Evolutionary conservation across 2,329 filamentous ascomycete species (phyloP).

Genomic region (Magnaporthiopsis incrustans): DNA sequence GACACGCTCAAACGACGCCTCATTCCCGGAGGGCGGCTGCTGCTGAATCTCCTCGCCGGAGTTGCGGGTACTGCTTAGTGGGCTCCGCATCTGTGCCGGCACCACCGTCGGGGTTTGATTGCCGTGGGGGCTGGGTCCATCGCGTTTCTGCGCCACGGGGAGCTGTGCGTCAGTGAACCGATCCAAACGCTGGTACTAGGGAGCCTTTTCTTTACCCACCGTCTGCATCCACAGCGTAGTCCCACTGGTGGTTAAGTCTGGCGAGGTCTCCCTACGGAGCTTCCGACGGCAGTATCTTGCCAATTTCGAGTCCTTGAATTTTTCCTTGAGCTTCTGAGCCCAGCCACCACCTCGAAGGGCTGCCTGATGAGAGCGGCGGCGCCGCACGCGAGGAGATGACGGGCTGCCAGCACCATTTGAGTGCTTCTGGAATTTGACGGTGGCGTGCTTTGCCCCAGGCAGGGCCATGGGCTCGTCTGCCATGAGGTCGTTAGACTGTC

Average conservation of each 20-base stretch:
- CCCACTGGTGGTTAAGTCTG: background rate
- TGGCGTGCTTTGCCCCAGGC: background rate
- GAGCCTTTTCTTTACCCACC: constrained; percentile 1
- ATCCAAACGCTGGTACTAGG: constrained; percentile 5
- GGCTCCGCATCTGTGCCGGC: too few species aligned
- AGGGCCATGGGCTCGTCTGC: background rate
- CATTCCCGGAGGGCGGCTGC: too few species aligned
- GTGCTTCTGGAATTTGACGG: background rate
- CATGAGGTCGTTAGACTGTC: background rate
- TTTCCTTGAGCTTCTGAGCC: constrained; percentile 1
- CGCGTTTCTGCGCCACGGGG: too few species aligned
- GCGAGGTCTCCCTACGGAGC: background rate
- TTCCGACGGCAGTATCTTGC: constrained; percentile 4
- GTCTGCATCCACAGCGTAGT: background rate
- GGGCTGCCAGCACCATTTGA: too few species aligned
- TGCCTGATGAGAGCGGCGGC: background rate
- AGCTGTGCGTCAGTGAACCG: constrained; percentile 1
- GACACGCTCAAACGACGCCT: too few species aligned
- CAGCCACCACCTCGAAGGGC: constrained; percentile 1
- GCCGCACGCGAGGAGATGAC: background rate
- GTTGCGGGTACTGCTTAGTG: too few species aligned
- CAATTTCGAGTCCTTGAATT: background rate
- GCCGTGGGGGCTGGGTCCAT: too few species aligned
- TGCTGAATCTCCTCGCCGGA: too few species aligned
- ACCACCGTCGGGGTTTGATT: too few species aligned